Evolutionary conservation across 768 basidiomycete species (phyloP).

Genomic region (Pleurotus eryngii): DNA sequence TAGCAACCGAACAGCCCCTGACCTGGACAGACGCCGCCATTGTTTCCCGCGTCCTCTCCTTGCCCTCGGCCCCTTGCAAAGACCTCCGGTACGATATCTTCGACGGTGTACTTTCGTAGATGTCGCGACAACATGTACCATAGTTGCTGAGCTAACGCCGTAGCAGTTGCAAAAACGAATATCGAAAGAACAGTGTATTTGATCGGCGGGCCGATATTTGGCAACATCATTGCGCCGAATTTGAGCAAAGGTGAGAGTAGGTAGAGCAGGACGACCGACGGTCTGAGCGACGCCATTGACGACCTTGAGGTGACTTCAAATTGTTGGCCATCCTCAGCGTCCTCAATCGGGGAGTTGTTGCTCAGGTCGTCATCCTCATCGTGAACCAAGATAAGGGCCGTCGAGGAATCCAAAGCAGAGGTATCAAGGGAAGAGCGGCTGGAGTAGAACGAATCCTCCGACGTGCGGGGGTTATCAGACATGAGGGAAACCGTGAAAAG

Average conservation of each 20-base stretch:
- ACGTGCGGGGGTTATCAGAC: slow-evolving; percentile 9
- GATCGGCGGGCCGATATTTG: slow-evolving; percentile 45
- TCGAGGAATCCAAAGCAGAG: slow-evolving; percentile 35
- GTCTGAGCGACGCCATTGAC: slow-evolving; percentile 50
- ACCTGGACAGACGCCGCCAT: slow-evolving; percentile 42
- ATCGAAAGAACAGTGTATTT: slow-evolving; percentile 48
- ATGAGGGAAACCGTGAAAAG: not conserved
- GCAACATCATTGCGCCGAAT: slow-evolving; percentile 63
- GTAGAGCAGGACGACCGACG: slow-evolving; percentile 61
- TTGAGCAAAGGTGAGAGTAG: slow-evolving; percentile 67
- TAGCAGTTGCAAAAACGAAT: slow-evolving; percentile 50
- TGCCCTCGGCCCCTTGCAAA: slow-evolving; percentile 57
- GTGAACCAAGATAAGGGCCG: slow-evolving; percentile 62
- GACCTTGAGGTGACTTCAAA: slow-evolving; percentile 36
- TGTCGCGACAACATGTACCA: slow-evolving; percentile 80
- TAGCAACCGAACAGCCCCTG: slow-evolving; percentile 44
- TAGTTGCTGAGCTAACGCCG: slow-evolving; percentile 62
- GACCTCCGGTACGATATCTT: slow-evolving; percentile 62
- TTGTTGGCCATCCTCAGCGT: slow-evolving; percentile 41
- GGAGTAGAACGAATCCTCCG: slow-evolving; percentile 9
- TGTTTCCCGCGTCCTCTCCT: slow-evolving; percentile 39
- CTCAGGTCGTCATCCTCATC: slow-evolving; percentile 38
- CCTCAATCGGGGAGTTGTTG: slow-evolving; percentile 38
- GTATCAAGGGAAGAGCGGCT: slow-evolving; percentile 16
- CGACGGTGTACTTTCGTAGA: slow-evolving; percentile 51